phyloP scores from a whole-genome alignment of 2,329 filamentous ascomycete species.

The Aplosporella prunicola region DNA sequence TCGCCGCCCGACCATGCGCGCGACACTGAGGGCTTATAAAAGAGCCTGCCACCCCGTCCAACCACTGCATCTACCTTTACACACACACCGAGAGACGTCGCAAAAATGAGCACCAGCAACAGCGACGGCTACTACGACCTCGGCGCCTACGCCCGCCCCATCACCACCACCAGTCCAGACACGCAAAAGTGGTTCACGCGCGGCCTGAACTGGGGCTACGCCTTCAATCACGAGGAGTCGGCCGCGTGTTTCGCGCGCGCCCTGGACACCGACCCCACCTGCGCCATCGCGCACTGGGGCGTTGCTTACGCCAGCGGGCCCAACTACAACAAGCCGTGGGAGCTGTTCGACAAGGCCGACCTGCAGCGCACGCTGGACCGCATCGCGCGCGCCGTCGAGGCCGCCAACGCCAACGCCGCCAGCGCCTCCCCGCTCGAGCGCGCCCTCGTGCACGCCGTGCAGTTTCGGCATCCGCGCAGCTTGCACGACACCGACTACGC shows the following conservation, averaged over 20 bases:
- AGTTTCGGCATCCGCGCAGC: constrained; percentile 47
- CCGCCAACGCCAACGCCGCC: constrained; percentile 33
- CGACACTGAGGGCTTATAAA: too few species aligned
- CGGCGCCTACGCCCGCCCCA: constrained; percentile 46
- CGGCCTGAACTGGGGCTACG: constrained; percentile 64
- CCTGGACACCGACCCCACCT: constrained; percentile 44
- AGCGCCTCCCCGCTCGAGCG: constrained; percentile 45
- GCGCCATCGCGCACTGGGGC: constrained; percentile 60
- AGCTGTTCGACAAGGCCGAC: constrained; percentile 56
- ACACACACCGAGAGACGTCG: too few species aligned
- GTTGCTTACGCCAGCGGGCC: constrained; percentile 63
- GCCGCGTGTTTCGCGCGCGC: constrained; percentile 54
- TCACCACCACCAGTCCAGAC: constrained; percentile 43
- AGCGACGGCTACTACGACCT: constrained; percentile 42
- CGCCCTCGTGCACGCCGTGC: constrained; percentile 55
- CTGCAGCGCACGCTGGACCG: constrained; percentile 41
- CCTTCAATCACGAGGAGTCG: constrained; percentile 68
- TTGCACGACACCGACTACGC: constrained; percentile 40
- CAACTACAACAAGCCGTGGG: constrained; percentile 75
- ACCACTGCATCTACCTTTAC: too few species aligned
- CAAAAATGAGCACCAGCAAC: too few species aligned
- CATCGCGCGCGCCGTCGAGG: constrained; percentile 37
- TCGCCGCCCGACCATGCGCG: too few species aligned
- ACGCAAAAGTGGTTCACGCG: constrained; percentile 62
- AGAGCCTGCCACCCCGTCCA: too few species aligned